Conservation (phyloP, 2,329 filamentous ascomycete species). For the Cyphellophora europaea region DNA sequence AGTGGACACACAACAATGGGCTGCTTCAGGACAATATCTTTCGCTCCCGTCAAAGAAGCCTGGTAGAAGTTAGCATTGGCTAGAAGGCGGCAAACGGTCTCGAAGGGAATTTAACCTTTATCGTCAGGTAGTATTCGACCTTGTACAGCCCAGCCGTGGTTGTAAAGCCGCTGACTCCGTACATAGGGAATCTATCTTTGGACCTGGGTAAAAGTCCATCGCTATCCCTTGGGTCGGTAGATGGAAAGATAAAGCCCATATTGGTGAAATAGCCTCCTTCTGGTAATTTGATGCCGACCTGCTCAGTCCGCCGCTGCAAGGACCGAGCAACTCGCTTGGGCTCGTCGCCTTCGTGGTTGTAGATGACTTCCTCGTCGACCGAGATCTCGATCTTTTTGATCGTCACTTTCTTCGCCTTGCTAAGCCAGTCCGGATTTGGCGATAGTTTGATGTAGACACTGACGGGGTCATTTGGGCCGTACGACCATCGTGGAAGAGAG, state of each 20-base stretch:
- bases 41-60: slow-evolving; percentile 79
- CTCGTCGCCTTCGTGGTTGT: slow-evolving; percentile 94
- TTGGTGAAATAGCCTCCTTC: slow-evolving; percentile 91
- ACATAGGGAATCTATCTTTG: slow-evolving; percentile 80
- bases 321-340: slow-evolving; percentile 83
- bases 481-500: slow-evolving; percentile 89
- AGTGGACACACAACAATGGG: slow-evolving; percentile 93
- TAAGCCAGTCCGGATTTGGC: slow-evolving; percentile 85
- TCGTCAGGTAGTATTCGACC: slow-evolving; percentile 91
- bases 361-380: slow-evolving; percentile 98
- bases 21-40: slow-evolving; percentile 80
- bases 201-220: slow-evolving; percentile 81
- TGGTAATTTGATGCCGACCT: slow-evolving; percentile 73
- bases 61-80: slow-evolving; percentile 30
- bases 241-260: slow-evolving; percentile 80
- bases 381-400: slow-evolving; percentile 89
- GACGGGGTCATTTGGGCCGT: slow-evolving; percentile 88
- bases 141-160: slow-evolving; percentile 93
- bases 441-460: slow-evolving; percentile 91
- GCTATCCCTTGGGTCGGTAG: slow-evolving; percentile 74
- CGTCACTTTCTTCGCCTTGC: slow-evolving; percentile 81
- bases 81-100: slow-evolving; percentile 17
- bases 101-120: slow-evolving; percentile 58
- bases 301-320: slow-evolving; percentile 72
- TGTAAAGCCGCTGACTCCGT: slow-evolving; percentile 82